A percentile compares a stretch with the other conserved stretches of the same genome.
Evolutionary conservation across 2,329 filamentous ascomycete genomes (phyloP).

Genomic region (Aspergillus glaucus): DNA sequence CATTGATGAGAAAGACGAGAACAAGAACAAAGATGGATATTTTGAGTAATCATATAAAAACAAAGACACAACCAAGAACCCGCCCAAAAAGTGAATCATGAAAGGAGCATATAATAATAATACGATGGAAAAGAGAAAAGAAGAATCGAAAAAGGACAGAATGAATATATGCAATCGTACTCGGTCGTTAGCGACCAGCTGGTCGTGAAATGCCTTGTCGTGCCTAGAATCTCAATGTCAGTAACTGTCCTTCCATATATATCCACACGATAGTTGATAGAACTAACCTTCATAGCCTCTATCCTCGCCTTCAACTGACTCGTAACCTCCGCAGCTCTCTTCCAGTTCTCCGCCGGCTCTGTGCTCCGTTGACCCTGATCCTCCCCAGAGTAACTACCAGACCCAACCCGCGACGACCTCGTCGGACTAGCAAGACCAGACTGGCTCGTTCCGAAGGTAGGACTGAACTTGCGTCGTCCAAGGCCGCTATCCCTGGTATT

Average conservation of each 20-base stretch:
- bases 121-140: conserved; percentile 8
- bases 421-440: conserved; percentile 35
- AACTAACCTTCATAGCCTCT: conserved; percentile 82
- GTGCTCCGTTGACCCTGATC: conserved; percentile 22
- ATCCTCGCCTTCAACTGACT: conserved; percentile 96
- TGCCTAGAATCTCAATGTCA: conserved; percentile 22
- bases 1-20: neutral
- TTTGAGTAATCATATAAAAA: neutral
- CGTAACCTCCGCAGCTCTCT: conserved; percentile 91
- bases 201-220: conserved; percentile 37
- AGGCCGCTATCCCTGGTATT: conserved; percentile 26
- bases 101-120: conserved; percentile 8
- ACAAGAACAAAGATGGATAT: conserved; percentile 1
- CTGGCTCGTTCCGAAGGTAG: conserved; percentile 31
- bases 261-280: neutral
- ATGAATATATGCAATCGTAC: conserved; percentile 13
- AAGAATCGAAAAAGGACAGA: conserved; percentile 1
- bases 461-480: conserved; percentile 39
- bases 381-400: conserved; percentile 32
- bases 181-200: conserved; percentile 28
- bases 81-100: conserved; percentile 5
- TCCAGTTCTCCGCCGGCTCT: conserved; percentile 84
- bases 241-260: neutral
- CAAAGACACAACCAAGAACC: conserved; percentile 2
- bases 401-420: conserved; percentile 27